Evolutionary conservation across 768 basidiomycete species (phyloP), one percentile per base, ranked within the genome.

Genomic region (Boletus huronensis): DNA sequence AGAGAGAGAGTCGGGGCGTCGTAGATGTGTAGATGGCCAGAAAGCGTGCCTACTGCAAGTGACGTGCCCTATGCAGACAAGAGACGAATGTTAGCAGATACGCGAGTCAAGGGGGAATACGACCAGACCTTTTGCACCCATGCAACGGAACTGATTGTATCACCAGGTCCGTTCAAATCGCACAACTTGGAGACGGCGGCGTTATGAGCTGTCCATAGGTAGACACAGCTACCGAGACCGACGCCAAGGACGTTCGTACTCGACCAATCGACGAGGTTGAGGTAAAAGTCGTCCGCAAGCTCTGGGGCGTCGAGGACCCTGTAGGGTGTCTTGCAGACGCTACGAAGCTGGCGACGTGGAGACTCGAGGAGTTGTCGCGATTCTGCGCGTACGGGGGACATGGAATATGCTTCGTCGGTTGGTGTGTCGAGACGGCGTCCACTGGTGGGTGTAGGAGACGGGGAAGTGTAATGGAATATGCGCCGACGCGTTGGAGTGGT

Each of bases 251-350:
- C 86, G 66, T 98, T 98, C 5, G 91, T 95, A 50, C 86, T 88
- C 3, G 90, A 92, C 97, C 97, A 98, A 58, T 98, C 95, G 23
- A 98, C 94, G 11, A 98, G 80, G 66, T 98, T 98, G 58, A 99
- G 87, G 66, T 99, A 98, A 71, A 98, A 99, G 70, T 99, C 96
- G 68, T 98, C 96, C 28, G 93, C 93, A 13, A 99, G 83, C 52
- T 98, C 95, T 0, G 96, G 97, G 8, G 96, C 96, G 67, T 99
- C 96, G 32, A 98, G 81, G 1, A 98, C 96, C 54, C 97, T 85
- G 75, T 96, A 98, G 2, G 96, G 96, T 0, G 95, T 97, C 70
- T 96, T 94, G 75, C 88, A 88, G 2, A 98, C 89, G 54, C 78
- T 85, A 41, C 96, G 83, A 7, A 90, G 81, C 54, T 86, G 79